Base-by-base conservation (phyloP, 179 eudicot species). In the Sideroxylon spinosum region DNA sequence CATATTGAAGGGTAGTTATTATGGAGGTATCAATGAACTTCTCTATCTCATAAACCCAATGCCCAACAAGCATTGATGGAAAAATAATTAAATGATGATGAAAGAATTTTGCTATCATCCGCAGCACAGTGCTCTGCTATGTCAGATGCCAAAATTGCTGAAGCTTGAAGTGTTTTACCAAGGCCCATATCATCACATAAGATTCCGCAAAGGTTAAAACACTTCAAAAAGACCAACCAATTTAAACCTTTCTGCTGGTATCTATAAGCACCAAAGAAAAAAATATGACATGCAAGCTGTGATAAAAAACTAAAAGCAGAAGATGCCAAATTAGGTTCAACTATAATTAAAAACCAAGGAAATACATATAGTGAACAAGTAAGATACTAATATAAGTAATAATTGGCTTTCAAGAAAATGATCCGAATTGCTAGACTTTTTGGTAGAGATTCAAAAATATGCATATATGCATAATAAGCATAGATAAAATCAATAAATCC, bases 151-250 rank as follows among this genome's bases (percentile, higher is more conserved):
- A 94, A 88, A 80, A 94, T 96, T 66, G 98, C 93, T 67, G 99
- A 92, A 68, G 99, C 93, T 85, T 96, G 99, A 84, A 96, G 97
- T n/a, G 99, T 96, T 88, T 96, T 96, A 79, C 99, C 99, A 72
- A 96, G 97, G 75, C 99, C 99, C 99, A 96, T 96, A 86, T 96
- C 98, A 89, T 96, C 99, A 76, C 98, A 96, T 81, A 96, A 88
- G 57, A 96, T 91, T 44, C 99, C 99, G 87, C 94, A 98, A 85
- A 96, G 91, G 80, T 92, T 96, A 78, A 96, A 96, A 63, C 98
- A 88, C 79, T 88, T 94, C 82, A 96, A 84, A 85, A 96, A 96
- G 76, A 95, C 95, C 80, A 96, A 85, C 99, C 99, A 96, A 79
- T 96, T 96, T 78, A 96, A 89, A 78, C 99, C 99, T 80, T 96